These are phyloP conservation scores for Colletotrichum shisoi DNA, from an alignment of 2,329 filamentous ascomycete genomes.

Conservation along the genomic window DNA sequence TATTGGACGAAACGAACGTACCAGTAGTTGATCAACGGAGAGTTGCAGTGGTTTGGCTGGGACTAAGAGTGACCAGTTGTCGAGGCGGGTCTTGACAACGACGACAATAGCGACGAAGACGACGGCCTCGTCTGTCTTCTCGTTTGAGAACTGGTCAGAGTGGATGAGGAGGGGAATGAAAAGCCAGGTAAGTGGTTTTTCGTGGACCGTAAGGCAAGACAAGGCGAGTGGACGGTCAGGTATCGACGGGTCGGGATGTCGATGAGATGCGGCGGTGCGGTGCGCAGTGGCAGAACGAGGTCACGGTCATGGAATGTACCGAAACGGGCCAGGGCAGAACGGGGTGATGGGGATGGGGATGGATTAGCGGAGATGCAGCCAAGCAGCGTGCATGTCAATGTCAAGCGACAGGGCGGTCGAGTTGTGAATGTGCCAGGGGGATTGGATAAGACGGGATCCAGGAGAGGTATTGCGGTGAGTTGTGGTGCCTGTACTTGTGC, in stretches of 20 bases:
- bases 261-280: slow-evolving; percentile 37
- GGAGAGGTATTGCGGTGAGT: background rate
- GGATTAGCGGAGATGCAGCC: slow-evolving; percentile 27
- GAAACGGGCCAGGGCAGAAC: slow-evolving; percentile 32
- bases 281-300: slow-evolving; percentile 18
- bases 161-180: background rate
- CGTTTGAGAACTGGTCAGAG: slow-evolving; percentile 4
- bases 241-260: slow-evolving; percentile 30
- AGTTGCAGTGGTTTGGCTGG: slow-evolving; percentile 15
- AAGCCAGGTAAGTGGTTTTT: background rate
- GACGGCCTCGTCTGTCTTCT: slow-evolving; percentile 1
- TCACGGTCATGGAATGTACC: slow-evolving; percentile 37
- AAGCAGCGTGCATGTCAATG: slow-evolving; percentile 21
- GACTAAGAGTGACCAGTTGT: slow-evolving; percentile 6
- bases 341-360: slow-evolving; percentile 23
- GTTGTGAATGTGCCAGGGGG: slow-evolving; percentile 29
- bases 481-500: slow-evolving; percentile 1
- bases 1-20: slow-evolving; percentile 29
- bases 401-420: slow-evolving; percentile 23
- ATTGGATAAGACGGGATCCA: slow-evolving; percentile 20
- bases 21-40: slow-evolving; percentile 13
- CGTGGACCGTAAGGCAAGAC: slow-evolving; percentile 1
- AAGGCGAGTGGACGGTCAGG: slow-evolving; percentile 10
- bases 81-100: slow-evolving; percentile 15
- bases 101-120: background rate